Evolutionary conservation across 1,139 yeast species (phyloP).

Genomic region (Spencermartinsiella ligniputridi): DNA sequence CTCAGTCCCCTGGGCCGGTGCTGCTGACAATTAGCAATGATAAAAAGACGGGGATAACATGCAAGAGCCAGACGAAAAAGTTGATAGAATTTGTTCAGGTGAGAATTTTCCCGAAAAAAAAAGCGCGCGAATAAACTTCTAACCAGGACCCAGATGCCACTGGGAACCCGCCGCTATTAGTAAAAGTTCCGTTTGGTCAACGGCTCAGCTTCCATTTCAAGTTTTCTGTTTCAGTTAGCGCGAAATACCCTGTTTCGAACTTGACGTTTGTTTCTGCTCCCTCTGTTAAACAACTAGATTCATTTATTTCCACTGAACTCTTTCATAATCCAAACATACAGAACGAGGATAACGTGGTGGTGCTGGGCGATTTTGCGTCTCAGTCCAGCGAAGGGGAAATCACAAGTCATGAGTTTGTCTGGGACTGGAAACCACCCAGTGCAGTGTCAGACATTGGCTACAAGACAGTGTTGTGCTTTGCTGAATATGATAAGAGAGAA

Average conservation of each 20-base stretch:
- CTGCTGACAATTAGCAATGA: constrained; percentile 1
- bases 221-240: constrained; percentile 13
- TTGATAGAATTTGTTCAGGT: constrained; percentile 13
- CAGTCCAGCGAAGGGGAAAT: not conserved
- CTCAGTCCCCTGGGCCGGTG: not conserved
- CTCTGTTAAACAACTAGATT: constrained; percentile 29
- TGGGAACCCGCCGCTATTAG: constrained; percentile 1
- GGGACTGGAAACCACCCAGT: constrained; percentile 29
- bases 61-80: constrained; percentile 2
- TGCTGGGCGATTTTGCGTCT: constrained; percentile 33
- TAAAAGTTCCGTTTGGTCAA: constrained; percentile 19
- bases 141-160: constrained; percentile 3
- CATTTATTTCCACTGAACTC: constrained; percentile 35
- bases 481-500: constrained; percentile 38
- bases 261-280: constrained; percentile 35
- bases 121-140: too few relatives aligned
- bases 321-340: constrained; percentile 40
- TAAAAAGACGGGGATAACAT: not conserved
- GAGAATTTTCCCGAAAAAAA: not conserved
- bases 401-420: constrained; percentile 22
- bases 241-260: constrained; percentile 21
- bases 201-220: constrained; percentile 20
- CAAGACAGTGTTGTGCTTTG: constrained; percentile 31
- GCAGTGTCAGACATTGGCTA: constrained; percentile 18
- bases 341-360: constrained; percentile 36